Evolutionary conservation across 2,329 filamentous ascomycete genomes (phyloP), one percentile per base, ranked within the genome.

Genomic region (Neofusicoccum parvum): DNA sequence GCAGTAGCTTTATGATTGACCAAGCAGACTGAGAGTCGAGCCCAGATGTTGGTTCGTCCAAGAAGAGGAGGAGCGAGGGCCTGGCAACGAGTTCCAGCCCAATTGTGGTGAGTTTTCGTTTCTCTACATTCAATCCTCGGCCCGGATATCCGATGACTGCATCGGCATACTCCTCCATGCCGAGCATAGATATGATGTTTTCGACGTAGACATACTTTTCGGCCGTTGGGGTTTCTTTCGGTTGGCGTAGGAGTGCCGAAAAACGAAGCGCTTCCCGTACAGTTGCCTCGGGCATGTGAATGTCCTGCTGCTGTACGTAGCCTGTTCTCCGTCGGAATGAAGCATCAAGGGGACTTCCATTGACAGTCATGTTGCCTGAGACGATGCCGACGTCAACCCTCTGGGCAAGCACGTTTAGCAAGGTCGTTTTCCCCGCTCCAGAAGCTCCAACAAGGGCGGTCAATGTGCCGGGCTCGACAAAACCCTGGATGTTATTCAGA

Each of bases 21-120:
- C 86, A 90, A 0, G 88, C 85, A 56, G 82, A 86, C 73, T 75
- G 62, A 10, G 23, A 37, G 12, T 64, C 51, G 23, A 64, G 62
- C 4, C 62, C 62, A 70, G 66, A 70, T 74, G 81, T 83, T 2
- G 62, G 87, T 70, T 88, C 86, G 60, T 89, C 87, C 7, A 89
- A 79, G 76, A 88, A 89, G 1, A 89, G 81, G 0, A 89, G 76
- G 0, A 89, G 80, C 67, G 83, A 83, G 0, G 90, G 90, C 72
- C 90, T 87, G 2, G 90, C 89, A 7, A 88, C 89, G 14, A 92
- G 79, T 72, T 92, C 90, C 10, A 91, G 89, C 67, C 88, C 90
- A 66, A 92, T 92, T 0, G 89, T 91, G 7, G 91, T 80, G 56
- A 88, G 82, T 76, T 92, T 92, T 66, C 87, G 83, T 74, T 91